Evolutionary conservation across 78 protist species (phyloP).

Genomic region (Thecamonas trahens): DNA sequence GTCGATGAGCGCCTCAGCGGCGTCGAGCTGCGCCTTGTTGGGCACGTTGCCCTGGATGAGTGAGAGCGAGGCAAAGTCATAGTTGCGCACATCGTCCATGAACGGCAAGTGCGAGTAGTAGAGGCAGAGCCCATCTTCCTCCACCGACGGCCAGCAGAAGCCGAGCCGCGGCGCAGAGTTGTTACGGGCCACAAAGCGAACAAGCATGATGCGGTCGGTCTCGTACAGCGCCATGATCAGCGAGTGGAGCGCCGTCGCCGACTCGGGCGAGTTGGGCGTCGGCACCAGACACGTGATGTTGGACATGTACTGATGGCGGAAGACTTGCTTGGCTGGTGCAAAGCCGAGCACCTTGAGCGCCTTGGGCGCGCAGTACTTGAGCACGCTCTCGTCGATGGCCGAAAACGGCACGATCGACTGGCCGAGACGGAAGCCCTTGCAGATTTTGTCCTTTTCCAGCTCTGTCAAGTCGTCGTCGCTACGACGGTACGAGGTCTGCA

Average conservation of each 20-base stretch:
- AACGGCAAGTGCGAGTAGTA: conserved; percentile 7
- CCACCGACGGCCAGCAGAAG: background rate
- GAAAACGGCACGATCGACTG: conserved; percentile 18
- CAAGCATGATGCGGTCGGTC: background rate
- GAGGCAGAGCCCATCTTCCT: background rate
- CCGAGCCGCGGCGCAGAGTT: conserved; percentile 13
- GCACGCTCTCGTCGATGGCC: background rate
- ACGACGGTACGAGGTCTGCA: conserved; percentile 8
- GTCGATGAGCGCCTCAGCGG: conserved; percentile 20
- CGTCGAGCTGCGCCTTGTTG: background rate
- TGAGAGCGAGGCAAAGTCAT: background rate
- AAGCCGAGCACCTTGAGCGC: conserved; percentile 7
- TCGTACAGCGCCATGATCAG: conserved; percentile 21
- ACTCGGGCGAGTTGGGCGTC: background rate
- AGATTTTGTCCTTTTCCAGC: background rate
- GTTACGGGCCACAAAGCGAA: conserved; percentile 3
- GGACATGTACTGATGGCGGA: too few species aligned
- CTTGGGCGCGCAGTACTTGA: conserved; percentile 4
- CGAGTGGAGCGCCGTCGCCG: conserved; percentile 3
- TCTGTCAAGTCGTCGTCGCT: background rate
- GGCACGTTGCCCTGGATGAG: background rate
- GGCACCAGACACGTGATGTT: background rate
- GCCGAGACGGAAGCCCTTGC: conserved; percentile 20
- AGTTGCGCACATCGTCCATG: conserved; percentile 5
- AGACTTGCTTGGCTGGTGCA: too few species aligned